Conservation (phyloP, 306 rosid species). For the Fragaria ananassa region DNA sequence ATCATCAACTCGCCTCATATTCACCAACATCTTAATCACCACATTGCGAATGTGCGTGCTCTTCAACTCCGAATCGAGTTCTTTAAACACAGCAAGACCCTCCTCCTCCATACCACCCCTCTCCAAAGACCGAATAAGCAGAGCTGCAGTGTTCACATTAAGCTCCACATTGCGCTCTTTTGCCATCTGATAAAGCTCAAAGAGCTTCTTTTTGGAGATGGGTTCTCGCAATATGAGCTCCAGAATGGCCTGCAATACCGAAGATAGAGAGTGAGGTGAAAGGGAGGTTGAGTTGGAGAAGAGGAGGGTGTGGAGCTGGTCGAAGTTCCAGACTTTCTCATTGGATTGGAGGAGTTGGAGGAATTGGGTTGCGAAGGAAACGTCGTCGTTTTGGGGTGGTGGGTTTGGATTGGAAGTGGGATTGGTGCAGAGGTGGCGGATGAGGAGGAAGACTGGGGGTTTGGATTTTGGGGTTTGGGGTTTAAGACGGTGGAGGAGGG, state of each 20-base stretch:
- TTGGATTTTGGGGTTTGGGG: constrained; percentile 3
- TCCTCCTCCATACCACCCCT: constrained; percentile 48
- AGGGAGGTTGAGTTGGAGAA: constrained; percentile 25
- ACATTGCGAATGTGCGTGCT: constrained; percentile 46
- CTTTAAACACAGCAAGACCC: constrained; percentile 32
- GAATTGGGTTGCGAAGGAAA: constrained; percentile 31
- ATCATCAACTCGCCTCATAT: constrained; percentile 33
- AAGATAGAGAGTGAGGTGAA: constrained; percentile 37
- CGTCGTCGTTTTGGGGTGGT: neutral
- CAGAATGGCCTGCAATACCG: constrained; percentile 47
- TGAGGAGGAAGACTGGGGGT: constrained; percentile 8
- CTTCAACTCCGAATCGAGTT: constrained; percentile 37
- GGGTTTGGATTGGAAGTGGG: neutral
- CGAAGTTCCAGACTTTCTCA: constrained; percentile 37
- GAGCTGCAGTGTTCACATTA: constrained; percentile 25
- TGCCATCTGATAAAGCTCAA: constrained; percentile 37
- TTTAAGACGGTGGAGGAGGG: constrained; percentile 16
- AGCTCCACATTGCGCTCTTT: constrained; percentile 31
- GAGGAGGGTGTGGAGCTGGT: constrained; percentile 43
- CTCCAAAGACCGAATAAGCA: constrained; percentile 39
- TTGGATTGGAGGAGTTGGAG: constrained; percentile 44
- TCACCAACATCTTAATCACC: constrained; percentile 30
- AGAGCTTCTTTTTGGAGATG: constrained; percentile 31
- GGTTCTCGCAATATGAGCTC: constrained; percentile 44
- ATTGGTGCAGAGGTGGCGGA: constrained; percentile 15